phyloP scores from a whole-genome alignment of 805 yeast genomes.

The Candida quercuum region DNA sequence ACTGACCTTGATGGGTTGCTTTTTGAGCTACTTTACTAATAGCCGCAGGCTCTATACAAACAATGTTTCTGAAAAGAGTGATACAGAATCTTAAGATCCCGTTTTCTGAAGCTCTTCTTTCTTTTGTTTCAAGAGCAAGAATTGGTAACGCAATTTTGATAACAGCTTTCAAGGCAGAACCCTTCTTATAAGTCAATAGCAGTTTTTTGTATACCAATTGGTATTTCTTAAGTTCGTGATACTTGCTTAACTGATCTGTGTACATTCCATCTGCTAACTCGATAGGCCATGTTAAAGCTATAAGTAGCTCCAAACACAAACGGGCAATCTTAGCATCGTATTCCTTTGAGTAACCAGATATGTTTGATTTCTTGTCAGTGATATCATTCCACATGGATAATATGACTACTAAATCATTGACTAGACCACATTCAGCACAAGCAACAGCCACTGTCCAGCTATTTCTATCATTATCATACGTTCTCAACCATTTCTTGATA shows the following conservation, averaged over 20 bases:
- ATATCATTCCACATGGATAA: constrained; percentile 65
- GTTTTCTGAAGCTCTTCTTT: constrained; percentile 66
- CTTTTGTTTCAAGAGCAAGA: constrained; percentile 41
- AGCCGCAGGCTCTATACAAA: constrained; percentile 69
- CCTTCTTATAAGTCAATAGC: constrained; percentile 51
- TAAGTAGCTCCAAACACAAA: constrained; percentile 73
- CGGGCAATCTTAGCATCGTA: constrained; percentile 57
- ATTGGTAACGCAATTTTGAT: constrained; percentile 64
- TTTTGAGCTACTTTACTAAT: constrained; percentile 41
- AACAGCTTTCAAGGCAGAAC: constrained; percentile 62
- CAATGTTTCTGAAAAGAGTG: constrained; percentile 70
- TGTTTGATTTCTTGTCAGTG: constrained; percentile 21
- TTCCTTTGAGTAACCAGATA: constrained; percentile 28
- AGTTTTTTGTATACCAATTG: constrained; percentile 70
- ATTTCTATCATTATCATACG: constrained; percentile 69
- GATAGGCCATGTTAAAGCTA: constrained; percentile 82
- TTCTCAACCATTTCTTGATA: constrained; percentile 79
- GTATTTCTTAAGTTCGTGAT: constrained; percentile 55
- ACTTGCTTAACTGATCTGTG: constrained; percentile 50
- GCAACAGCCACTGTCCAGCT: constrained; percentile 84
- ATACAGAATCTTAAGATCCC: constrained; percentile 68
- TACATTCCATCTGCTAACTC: constrained; percentile 47
- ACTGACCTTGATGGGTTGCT: constrained; percentile 25
- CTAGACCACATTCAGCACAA: constrained; percentile 73
- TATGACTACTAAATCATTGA: constrained; percentile 73